These are phyloP conservation scores for Fusarium solani-melongenae DNA, from an alignment of 2,329 filamentous ascomycete species.

Conservation along the genomic window DNA sequence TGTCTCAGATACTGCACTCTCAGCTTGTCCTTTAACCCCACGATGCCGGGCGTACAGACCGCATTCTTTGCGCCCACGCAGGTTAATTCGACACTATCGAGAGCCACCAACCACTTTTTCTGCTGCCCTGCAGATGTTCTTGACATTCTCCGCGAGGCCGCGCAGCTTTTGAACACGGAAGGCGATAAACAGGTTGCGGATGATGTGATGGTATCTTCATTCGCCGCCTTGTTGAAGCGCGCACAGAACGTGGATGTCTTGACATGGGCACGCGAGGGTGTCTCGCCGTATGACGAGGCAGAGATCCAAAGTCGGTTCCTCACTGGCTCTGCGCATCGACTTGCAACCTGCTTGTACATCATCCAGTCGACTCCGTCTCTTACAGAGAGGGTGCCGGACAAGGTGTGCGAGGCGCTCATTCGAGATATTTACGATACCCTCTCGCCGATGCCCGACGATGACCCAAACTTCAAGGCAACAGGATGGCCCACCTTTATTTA, in stretches of 20 bases:
- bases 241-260: conserved; percentile 53
- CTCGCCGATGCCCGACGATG: conserved; percentile 57
- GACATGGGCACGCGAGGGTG: conserved; percentile 52
- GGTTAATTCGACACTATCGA: conserved; percentile 50
- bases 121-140: conserved; percentile 58
- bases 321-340: conserved; percentile 54
- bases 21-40: conserved; percentile 54
- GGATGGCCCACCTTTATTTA: conserved; percentile 67
- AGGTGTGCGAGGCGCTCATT: conserved; percentile 49
- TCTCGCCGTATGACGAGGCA: conserved; percentile 47
- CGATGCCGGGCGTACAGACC: conserved; percentile 42
- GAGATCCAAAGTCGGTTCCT: conserved; percentile 50
- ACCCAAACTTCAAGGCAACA: conserved; percentile 66
- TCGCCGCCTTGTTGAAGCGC: conserved; percentile 47
- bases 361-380: conserved; percentile 52
- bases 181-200: conserved; percentile 35
- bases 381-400: conserved; percentile 30
- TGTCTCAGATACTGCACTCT: conserved; percentile 54
- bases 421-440: conserved; percentile 60
- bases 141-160: conserved; percentile 55
- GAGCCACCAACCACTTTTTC: conserved; percentile 58
- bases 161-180: conserved; percentile 49
- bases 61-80: conserved; percentile 49
- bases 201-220: conserved; percentile 41
- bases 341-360: conserved; percentile 58